These are phyloP conservation scores for Orbilia brochopaga DNA, from an alignment of 2,329 filamentous ascomycete species.

Conservation along the genomic window DNA sequence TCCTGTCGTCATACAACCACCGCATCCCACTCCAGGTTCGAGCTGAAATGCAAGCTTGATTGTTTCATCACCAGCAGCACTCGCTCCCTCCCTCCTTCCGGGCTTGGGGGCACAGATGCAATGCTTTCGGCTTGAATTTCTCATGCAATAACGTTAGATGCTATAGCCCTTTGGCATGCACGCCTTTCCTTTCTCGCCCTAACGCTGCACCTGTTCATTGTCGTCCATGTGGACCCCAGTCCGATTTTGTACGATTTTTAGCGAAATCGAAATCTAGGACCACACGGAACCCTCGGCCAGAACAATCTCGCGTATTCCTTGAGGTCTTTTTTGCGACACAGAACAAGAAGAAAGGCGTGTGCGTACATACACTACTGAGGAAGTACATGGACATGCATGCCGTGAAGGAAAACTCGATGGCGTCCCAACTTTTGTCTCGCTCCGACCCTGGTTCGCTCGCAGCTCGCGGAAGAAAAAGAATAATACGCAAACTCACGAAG, in stretches of 20 bases:
- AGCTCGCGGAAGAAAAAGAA: constrained; percentile 31
- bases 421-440: constrained; percentile 11
- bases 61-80: constrained; percentile 31
- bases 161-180: constrained; percentile 42
- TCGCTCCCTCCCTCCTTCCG: too few relatives aligned
- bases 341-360: constrained; percentile 38
- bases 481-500: constrained; percentile 49
- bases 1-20: too few relatives aligned
- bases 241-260: constrained; percentile 18
- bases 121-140: constrained; percentile 25
- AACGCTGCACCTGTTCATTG: constrained; percentile 10
- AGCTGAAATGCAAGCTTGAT: constrained; percentile 47
- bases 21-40: constrained; percentile 12
- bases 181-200: constrained; percentile 26
- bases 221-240: constrained; percentile 22
- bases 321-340: constrained; percentile 44
- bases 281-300: constrained; percentile 28
- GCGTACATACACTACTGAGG: too few relatives aligned
- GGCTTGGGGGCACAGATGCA: constrained; percentile 8
- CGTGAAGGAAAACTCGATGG: constrained; percentile 16
- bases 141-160: constrained; percentile 50
- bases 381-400: too few relatives aligned
- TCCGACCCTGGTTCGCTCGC: constrained; percentile 16
- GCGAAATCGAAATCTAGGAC: constrained; percentile 33
- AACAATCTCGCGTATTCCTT: constrained; percentile 38